These are phyloP conservation scores for Aspergillus bridgeri DNA, from an alignment of 495 filamentous ascomycete species.

Conservation along the genomic window DNA sequence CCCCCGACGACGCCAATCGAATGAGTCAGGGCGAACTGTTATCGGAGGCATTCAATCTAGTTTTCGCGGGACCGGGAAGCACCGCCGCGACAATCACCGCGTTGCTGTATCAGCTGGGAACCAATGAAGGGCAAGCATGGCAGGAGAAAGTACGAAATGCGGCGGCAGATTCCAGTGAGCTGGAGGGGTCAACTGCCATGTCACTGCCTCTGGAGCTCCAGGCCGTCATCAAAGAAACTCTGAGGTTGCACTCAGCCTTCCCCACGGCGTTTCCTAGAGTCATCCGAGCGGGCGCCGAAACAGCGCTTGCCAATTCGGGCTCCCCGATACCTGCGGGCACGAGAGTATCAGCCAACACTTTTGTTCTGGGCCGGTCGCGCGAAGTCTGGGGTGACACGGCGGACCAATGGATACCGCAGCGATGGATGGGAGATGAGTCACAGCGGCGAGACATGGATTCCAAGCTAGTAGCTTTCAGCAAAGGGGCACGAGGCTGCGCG, in stretches of 20 bases:
- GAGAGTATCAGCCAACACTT: constrained; percentile 53
- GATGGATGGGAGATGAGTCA: constrained; percentile 51
- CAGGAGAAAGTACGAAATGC: constrained; percentile 14
- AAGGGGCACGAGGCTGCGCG: constrained; percentile 16
- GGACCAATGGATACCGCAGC: constrained; percentile 51
- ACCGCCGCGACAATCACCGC: constrained; percentile 15
- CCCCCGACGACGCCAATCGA: constrained; percentile 8
- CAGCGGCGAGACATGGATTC: constrained; percentile 36
- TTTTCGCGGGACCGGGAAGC: constrained; percentile 18
- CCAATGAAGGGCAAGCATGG: constrained; percentile 14
- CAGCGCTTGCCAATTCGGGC: constrained; percentile 15
- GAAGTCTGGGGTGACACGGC: constrained; percentile 56
- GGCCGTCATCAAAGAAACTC: constrained; percentile 69
- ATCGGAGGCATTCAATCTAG: constrained; percentile 14
- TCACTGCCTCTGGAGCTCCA: constrained; percentile 56
- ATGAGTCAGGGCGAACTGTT: constrained; percentile 14
- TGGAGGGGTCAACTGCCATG: background rate
- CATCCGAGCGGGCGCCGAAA: constrained; percentile 27
- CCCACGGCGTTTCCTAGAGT: constrained; percentile 56
- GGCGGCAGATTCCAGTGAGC: background rate
- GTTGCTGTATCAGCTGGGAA: constrained; percentile 15
- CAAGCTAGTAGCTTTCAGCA: constrained; percentile 20
- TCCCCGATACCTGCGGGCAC: constrained; percentile 59
- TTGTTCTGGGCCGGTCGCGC: constrained; percentile 51
- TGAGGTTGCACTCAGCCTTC: constrained; percentile 70